Conservation (phyloP, 257 asterid species). For the Ocimum tenuiflorum region DNA sequence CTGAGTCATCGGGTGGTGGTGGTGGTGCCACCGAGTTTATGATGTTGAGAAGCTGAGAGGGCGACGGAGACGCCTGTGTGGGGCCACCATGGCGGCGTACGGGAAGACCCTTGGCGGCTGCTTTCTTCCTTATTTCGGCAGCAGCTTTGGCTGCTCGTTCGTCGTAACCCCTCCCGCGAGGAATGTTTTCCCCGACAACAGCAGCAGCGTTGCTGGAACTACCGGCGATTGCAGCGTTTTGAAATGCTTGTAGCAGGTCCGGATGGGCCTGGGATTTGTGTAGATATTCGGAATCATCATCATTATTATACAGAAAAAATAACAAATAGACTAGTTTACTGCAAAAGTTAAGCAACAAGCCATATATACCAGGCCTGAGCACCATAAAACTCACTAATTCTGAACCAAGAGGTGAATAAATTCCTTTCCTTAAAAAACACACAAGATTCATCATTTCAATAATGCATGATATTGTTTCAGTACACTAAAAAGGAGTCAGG, state of each 20-base stretch:
- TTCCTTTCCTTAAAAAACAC: too few species aligned
- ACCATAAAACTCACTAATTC: too few species aligned
- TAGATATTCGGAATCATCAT: neutral
- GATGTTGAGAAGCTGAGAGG: conserved; percentile 52
- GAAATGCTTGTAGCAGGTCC: conserved; percentile 72
- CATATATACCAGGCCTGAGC: too few species aligned
- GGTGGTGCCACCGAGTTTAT: conserved; percentile 32
- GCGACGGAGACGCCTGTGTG: conserved; percentile 50
- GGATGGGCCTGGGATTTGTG: conserved; percentile 64
- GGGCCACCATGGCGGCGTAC: conserved; percentile 41
- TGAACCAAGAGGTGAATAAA: too few species aligned
- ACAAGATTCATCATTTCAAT: too few species aligned
- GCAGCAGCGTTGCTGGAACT: conserved; percentile 20
- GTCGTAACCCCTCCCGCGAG: conserved; percentile 74
- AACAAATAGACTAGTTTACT: too few species aligned
- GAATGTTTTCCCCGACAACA: conserved; percentile 38
- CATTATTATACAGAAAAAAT: too few species aligned
- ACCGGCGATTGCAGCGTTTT: conserved; percentile 53
- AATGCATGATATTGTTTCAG: too few species aligned
- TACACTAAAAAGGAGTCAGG: too few species aligned
- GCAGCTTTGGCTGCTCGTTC: conserved; percentile 87
- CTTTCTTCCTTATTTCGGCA: conserved; percentile 78
- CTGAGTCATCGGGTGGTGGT: neutral
- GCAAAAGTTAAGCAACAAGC: too few species aligned
- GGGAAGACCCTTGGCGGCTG: conserved; percentile 79